Evolutionary conservation across 176 grass and related monocot genomes (phyloP), one percentile per base, ranked within the genome.

Genomic region (Ensete glaucum): DNA sequence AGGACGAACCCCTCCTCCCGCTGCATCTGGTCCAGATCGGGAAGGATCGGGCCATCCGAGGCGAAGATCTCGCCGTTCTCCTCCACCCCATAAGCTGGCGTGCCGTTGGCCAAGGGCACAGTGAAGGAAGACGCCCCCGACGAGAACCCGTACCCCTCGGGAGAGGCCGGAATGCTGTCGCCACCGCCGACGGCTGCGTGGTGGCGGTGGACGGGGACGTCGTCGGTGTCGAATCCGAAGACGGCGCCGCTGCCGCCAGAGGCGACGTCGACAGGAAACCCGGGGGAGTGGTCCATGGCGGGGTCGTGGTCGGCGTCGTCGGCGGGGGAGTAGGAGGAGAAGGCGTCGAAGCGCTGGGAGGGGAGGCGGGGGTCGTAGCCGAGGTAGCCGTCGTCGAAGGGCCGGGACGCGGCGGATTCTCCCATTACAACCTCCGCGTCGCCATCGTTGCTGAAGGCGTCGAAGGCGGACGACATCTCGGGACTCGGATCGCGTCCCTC

Each of bases 21-120:
- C 64, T 67, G 64, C 67, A 70, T 70, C 43, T 70, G 67, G 8
- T 70, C 67, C 43, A 19, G 67, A 48, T 70, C 67, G 5, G 67
- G 67, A 11, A 70, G 67, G 43, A 52, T 51, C 34, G 43, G 43
- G 8, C 67, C 67, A 20, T 70, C 67, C 43, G 67, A 70, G 7
- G 43, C 22, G 43, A 70, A 70, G 67, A 70, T 70, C 67, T 51
- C 67, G 8, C 67, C 67, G 16, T 70, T 70, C 67, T 50, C 16
- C 67, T 70, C 67, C 67, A n/a, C 8, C 8, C 7, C 67, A 50
- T 50, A 50, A 8, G 67, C 43, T 6, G 34, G 34, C 29, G 34
- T 70, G 9, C 48, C 67, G 1, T 70, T 50, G 14, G 43, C 67
- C 34, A 50, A 17, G 43, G 67, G 43, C 67, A 50, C 51, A 34